Evolutionary conservation across 2,329 filamentous ascomycete species (phyloP).

Genomic region (Claviceps spartinae): DNA sequence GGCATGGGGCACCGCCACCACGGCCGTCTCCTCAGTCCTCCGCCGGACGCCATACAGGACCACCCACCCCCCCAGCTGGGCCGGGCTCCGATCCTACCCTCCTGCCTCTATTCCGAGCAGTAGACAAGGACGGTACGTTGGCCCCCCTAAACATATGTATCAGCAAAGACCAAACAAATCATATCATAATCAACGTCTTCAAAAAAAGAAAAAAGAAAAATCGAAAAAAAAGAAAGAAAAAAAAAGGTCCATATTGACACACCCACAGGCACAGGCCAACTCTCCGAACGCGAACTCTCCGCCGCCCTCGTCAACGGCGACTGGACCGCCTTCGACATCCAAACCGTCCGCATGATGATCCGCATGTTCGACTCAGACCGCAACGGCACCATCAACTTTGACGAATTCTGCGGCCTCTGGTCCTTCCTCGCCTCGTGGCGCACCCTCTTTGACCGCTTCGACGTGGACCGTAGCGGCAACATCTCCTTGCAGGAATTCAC

Average conservation of each 20-base stretch:
- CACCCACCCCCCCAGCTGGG: constrained; percentile 49
- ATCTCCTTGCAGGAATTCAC: constrained; percentile 80
- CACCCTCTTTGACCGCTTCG: constrained; percentile 87
- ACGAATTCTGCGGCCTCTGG: constrained; percentile 95
- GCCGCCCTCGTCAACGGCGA: constrained; percentile 92
- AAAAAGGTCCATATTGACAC: neutral
- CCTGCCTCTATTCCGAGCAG: constrained; percentile 74
- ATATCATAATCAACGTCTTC: neutral
- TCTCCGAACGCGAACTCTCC: constrained; percentile 76
- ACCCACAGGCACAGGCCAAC: constrained; percentile 55
- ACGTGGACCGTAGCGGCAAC: constrained; percentile 72
- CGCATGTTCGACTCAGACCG: constrained; percentile 96
- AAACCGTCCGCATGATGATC: constrained; percentile 98
- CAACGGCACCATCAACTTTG: constrained; percentile 78
- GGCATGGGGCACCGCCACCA: neutral
- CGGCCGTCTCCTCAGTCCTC: constrained; percentile 23
- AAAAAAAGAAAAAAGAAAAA: neutral
- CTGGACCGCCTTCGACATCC: constrained; percentile 82
- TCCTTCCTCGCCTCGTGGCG: constrained; percentile 92
- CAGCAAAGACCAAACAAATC: neutral
- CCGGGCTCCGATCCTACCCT: constrained; percentile 55
- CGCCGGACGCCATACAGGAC: constrained; percentile 43
- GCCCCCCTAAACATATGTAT: neutral
- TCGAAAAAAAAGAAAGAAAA: neutral
- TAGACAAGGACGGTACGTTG: constrained; percentile 65